A percentile compares a stretch with the other conserved stretches of the same genome.
Evolutionary conservation across 306 rosid species (phyloP).

Genomic region (Cajanus cajan): DNA sequence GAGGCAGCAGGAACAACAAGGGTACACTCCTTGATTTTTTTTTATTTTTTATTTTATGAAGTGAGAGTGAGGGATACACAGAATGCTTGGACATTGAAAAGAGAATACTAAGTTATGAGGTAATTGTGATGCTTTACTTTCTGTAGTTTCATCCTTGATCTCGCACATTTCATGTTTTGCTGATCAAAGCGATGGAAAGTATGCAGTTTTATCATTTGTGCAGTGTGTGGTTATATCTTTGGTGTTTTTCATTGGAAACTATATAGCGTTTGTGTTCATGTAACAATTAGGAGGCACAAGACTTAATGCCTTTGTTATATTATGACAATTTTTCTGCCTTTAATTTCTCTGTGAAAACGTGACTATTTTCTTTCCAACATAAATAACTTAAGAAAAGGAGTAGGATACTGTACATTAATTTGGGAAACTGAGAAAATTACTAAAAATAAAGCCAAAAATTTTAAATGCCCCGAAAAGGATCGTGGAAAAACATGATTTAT

Average conservation of each 20-base stretch:
- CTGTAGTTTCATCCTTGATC: constrained; percentile 28
- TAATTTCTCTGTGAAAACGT: neutral
- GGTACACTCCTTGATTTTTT: constrained; percentile 45
- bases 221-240: constrained; percentile 19
- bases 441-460: too few species aligned
- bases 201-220: constrained; percentile 25
- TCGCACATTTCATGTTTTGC: constrained; percentile 29
- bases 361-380: too few species aligned
- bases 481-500: neutral
- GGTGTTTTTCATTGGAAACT: neutral
- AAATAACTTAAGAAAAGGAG: too few species aligned
- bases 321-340: neutral
- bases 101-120: constrained; percentile 18
- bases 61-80: constrained; percentile 14
- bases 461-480: neutral
- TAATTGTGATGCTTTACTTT: constrained; percentile 29
- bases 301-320: neutral
- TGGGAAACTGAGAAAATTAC: neutral
- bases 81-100: constrained; percentile 10
- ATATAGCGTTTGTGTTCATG: constrained; percentile 6
- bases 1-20: constrained; percentile 56
- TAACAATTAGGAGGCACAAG: constrained; percentile 1
- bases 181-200: constrained; percentile 18
- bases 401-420: neutral
- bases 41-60: neutral